Conservation (phyloP, 768 basidiomycete species). For the Mycena floridula region DNA sequence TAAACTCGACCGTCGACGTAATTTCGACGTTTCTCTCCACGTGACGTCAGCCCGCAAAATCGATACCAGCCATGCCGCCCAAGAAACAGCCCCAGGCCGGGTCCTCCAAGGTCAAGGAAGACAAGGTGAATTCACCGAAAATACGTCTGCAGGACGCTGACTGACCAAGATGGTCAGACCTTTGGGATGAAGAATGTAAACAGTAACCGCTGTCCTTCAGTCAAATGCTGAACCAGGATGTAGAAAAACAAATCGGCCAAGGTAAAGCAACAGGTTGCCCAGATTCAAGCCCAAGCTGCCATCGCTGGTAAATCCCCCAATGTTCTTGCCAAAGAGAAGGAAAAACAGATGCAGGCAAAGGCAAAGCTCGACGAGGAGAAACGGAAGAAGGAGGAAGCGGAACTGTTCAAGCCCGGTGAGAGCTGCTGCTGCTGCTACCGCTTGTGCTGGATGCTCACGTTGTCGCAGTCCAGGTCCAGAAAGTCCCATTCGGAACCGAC, state of each 20-base stretch:
- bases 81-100: constrained; percentile 58
- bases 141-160: constrained; percentile 17
- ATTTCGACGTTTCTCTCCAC: too few relatives aligned
- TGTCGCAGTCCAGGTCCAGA: constrained; percentile 38
- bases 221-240: constrained; percentile 4
- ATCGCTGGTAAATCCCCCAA: constrained; percentile 76
- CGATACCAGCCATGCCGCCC: constrained; percentile 73
- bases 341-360: constrained; percentile 72
- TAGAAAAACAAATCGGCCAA: constrained; percentile 95
- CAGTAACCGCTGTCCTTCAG: constrained; percentile 1
- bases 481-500: constrained; percentile 92
- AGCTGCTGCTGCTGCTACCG: not conserved
- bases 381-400: constrained; percentile 78
- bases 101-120: constrained; percentile 70
- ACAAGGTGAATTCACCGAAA: constrained; percentile 51
- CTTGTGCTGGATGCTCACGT: not conserved
- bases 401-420: constrained; percentile 70
- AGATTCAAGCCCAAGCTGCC: constrained; percentile 73
- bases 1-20: too few relatives aligned
- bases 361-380: constrained; percentile 78
- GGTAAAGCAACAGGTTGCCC: constrained; percentile 80
- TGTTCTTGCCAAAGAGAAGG: constrained; percentile 77
- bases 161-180: constrained; percentile 43
- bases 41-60: too few relatives aligned
- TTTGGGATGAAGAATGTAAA: constrained; percentile 83